Conservation (phyloP, 75 land plant genomes). For the Sequoiadendron giganteum region DNA sequence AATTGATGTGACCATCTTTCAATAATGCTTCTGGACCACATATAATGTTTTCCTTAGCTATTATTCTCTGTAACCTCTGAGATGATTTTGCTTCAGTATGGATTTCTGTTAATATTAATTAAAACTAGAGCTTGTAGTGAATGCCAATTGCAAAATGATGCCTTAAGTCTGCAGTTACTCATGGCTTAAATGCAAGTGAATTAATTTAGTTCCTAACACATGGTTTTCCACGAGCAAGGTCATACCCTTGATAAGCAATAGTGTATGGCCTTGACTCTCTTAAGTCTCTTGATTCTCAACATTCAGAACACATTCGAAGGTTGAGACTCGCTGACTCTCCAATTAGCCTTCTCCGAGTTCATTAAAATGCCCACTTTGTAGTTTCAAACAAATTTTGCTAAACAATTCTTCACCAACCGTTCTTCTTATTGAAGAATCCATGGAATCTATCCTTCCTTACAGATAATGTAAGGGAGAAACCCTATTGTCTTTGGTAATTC, state of each 20-base stretch:
- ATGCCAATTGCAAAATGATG: not conserved
- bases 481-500: not conserved
- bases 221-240: not conserved
- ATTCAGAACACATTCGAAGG: not conserved
- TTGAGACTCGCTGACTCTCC: not conserved
- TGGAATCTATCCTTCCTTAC: not conserved
- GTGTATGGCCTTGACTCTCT: not conserved
- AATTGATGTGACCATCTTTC: not conserved
- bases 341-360: not conserved
- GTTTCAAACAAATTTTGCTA: not conserved
- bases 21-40: not conserved
- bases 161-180: not conserved
- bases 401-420: not conserved
- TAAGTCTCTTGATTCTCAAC: too few relatives aligned
- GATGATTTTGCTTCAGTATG: not conserved
- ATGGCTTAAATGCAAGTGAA: not conserved
- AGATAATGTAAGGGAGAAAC: not conserved
- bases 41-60: not conserved
- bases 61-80: not conserved
- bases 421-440: not conserved
- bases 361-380: not conserved
- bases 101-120: not conserved
- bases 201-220: not conserved
- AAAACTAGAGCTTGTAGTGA: not conserved
- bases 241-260: not conserved